Conservation (phyloP, 257 asterid genomes). For the Przewalskia tangutica region DNA sequence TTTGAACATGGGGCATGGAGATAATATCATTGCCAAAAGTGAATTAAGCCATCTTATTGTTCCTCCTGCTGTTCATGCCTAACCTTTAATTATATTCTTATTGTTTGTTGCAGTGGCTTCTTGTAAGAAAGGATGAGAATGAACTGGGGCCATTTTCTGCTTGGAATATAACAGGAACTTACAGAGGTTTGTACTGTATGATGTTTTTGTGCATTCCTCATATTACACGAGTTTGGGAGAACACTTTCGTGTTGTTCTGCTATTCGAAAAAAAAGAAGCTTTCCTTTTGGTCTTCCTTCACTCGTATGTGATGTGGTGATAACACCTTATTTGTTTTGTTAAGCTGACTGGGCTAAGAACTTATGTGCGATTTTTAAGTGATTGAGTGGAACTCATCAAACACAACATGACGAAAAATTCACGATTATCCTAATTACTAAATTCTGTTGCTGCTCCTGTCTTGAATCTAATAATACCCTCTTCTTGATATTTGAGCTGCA, state of each 20-base stretch:
- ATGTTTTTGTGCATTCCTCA: background rate
- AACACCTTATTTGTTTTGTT: background rate
- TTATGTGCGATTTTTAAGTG: background rate
- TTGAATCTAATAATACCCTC: background rate
- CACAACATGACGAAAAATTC: background rate
- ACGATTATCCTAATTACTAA: background rate
- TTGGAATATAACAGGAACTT: slow-evolving; percentile 95
- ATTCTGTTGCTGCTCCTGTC: background rate
- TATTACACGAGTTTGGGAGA: background rate
- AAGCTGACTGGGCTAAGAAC: background rate
- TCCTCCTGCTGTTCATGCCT: background rate
- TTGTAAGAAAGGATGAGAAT: slow-evolving; percentile 58
- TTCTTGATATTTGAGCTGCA: slow-evolving; percentile 15
- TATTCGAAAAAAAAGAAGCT: background rate
- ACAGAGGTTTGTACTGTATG: slow-evolving; percentile 57
- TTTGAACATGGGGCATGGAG: background rate
- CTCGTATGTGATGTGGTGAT: background rate
- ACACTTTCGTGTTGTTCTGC: background rate
- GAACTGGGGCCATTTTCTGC: slow-evolving; percentile 84
- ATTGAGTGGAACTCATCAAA: background rate
- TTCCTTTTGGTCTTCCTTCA: background rate
- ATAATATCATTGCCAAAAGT: background rate
- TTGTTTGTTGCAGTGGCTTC: slow-evolving; percentile 75
- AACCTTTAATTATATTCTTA: background rate
- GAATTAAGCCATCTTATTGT: background rate